These are phyloP conservation scores for Hypoxylon lienhwacheense DNA, from an alignment of 495 filamentous ascomycete genomes.

Conservation along the genomic window DNA sequence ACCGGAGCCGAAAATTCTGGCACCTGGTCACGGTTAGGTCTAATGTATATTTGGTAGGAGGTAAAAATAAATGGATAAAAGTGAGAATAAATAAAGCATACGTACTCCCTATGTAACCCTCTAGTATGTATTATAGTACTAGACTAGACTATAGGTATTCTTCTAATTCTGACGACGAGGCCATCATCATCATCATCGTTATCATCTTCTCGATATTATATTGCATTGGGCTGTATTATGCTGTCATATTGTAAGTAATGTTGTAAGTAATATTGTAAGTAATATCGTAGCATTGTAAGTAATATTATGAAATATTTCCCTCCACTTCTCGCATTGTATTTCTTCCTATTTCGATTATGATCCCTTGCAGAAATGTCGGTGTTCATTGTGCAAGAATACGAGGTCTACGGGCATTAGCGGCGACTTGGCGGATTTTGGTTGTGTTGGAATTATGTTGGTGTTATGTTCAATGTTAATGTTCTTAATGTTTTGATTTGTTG, in stretches of 20 bases:
- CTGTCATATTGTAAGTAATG: too few relatives aligned
- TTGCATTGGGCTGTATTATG: too few relatives aligned
- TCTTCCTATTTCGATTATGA: slow-evolving; percentile 2
- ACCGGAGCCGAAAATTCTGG: slow-evolving; percentile 21
- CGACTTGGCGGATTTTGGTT: slow-evolving; percentile 20
- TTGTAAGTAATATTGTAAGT: too few relatives aligned
- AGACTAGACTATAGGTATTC: too few relatives aligned
- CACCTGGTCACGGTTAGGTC: slow-evolving; percentile 1
- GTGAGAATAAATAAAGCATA: slow-evolving; percentile 20
- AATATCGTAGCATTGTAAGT: too few relatives aligned
- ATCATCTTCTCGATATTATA: too few relatives aligned
- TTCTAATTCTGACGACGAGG: slow-evolving; percentile 20
- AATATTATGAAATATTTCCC: not conserved
- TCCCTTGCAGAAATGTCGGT: slow-evolving; percentile 24
- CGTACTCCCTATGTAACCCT: slow-evolving; percentile 19
- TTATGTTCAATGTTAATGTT: too few relatives aligned
- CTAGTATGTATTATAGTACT: slow-evolving; percentile 3
- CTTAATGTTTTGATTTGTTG: too few relatives aligned
- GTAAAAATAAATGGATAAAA: slow-evolving; percentile 4
- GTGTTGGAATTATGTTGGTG: too few relatives aligned
- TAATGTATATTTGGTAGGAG: too few relatives aligned
- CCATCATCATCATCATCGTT: too few relatives aligned
- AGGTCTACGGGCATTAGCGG: slow-evolving; percentile 26
- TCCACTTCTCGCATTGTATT: not conserved
- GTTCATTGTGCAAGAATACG: slow-evolving; percentile 24